A percentile compares a stretch with the other conserved stretches of the same genome.
These are phyloP conservation scores for Loxodes magnus DNA, from an alignment of 73 alveolate species.

Conservation along the genomic window DNA sequence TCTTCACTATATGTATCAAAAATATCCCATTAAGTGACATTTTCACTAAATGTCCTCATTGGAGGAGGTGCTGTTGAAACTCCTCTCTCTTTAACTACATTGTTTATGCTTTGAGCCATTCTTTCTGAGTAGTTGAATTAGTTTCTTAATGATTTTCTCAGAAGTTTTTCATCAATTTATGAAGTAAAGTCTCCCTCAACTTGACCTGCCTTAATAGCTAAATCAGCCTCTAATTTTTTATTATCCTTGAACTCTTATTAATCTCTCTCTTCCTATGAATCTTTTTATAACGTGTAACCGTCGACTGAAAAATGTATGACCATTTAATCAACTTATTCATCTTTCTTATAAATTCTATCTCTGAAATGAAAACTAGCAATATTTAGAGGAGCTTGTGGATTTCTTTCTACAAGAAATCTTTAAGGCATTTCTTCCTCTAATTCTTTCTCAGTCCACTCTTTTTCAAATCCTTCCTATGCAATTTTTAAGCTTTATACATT, in stretches of 20 bases:
- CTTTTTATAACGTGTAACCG: conserved; percentile 59
- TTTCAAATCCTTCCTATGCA: too few relatives aligned
- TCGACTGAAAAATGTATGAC: conserved; percentile 65
- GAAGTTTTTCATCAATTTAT: conserved; percentile 32
- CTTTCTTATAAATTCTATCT: conserved; percentile 58
- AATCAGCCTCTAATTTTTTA: conserved; percentile 49
- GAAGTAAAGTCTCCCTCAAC: conserved; percentile 52
- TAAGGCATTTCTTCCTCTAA: conserved; percentile 57
- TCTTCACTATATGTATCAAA: conserved; percentile 96
- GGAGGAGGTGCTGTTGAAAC: conserved; percentile 90
- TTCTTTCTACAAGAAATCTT: conserved; percentile 51
- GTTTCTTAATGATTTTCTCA: conserved; percentile 71
- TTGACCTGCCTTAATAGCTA: conserved; percentile 45
- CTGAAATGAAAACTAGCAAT: conserved; percentile 48
- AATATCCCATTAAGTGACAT: conserved; percentile 98
- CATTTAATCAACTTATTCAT: conserved; percentile 69
- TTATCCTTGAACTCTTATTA: conserved; percentile 70
- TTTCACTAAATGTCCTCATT: conserved; percentile 52
- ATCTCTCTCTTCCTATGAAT: conserved; percentile 63
- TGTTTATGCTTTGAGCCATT: conserved; percentile 75
- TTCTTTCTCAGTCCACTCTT: conserved; percentile 43
- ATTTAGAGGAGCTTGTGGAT: conserved; percentile 83
- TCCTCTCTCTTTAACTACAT: conserved; percentile 72
- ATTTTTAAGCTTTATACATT: too few relatives aligned
- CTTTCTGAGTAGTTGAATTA: conserved; percentile 85